Evolutionary conservation across 2,329 filamentous ascomycete species (phyloP), one percentile per base, ranked within the genome.

Genomic region (Fusarium heterosporum): DNA sequence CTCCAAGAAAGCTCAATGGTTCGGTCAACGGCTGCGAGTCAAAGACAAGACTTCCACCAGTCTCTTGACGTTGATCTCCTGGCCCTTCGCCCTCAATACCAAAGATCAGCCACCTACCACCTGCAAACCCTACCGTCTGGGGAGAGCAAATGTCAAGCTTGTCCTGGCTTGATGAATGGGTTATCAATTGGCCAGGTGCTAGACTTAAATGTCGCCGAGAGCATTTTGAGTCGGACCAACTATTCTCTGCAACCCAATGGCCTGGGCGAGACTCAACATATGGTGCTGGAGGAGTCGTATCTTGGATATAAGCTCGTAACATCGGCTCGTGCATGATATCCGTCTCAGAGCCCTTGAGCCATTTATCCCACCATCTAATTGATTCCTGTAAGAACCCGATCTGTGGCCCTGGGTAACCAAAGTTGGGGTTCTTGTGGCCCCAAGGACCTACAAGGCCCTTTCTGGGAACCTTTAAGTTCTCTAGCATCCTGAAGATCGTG

Each of bases 401-500:
- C 10, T 57, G 54, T 1, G 54, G 54, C 0, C 54, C 54, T 1
- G 54, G 54, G 10, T 57, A 55, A 3, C 54, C 54, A 6, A 57
- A 57, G 16, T 57, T 57, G 0, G 54, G 54, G 9, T 57, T 45
- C 5, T 57, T 57, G 13, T 57, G 54, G 1, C 54, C 54, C 54
- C 54, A 56, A 4, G 55, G 55, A 2, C 50, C 55, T 9, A 58
- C 50, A 6, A 58, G 55, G 4, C 55, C 55, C 14, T 58, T 58
- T 14, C 50, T 55, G 1, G 55, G 55, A 3, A 55, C 50, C 4
- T 56, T 13, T 1, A 58, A 3, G 0, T 58, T 55, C 9, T 58
- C 50, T 8, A 58, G 16, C 50, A 58, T 58, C 2, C 55, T 55
- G 40, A 58, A 58, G 9, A 58, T 56, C 2, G 55, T 58, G 14